phyloP scores from a whole-genome alignment of 768 basidiomycete genomes.

The Lactifluus volemus region DNA sequence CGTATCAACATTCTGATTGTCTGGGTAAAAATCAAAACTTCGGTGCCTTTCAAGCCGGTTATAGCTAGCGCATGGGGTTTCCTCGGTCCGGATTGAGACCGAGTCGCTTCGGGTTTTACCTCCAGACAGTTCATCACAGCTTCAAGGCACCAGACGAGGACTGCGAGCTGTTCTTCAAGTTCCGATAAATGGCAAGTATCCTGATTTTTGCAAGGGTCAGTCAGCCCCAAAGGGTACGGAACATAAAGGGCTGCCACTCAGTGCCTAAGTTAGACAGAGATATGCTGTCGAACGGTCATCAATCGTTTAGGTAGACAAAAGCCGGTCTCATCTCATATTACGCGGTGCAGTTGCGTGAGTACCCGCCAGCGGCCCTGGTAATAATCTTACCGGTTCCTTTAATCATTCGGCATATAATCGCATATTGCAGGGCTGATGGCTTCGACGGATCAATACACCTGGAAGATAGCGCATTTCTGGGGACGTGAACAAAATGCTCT shows the following conservation, averaged over 20 bases:
- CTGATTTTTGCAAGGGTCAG: conserved; percentile 36
- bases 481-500: conserved; percentile 54
- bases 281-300: conserved; percentile 74
- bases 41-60: conserved; percentile 72
- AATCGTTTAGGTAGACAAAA: conserved; percentile 79
- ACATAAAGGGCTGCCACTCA: neutral
- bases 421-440: conserved; percentile 65
- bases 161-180: conserved; percentile 41
- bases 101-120: conserved; percentile 43
- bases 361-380: conserved; percentile 54
- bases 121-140: conserved; percentile 64
- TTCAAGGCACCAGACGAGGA: conserved; percentile 23
- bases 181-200: conserved; percentile 76
- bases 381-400: conserved; percentile 59
- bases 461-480: conserved; percentile 54
- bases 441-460: conserved; percentile 35
- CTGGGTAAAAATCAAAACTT: conserved; percentile 73
- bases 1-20: conserved; percentile 45
- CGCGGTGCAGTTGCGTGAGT: neutral
- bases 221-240: neutral
- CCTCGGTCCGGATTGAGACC: conserved; percentile 39
- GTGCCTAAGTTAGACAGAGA: conserved; percentile 50
- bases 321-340: conserved; percentile 55
- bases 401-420: conserved; percentile 71
- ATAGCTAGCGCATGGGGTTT: conserved; percentile 85